phyloP scores from a whole-genome alignment of 2,329 filamentous ascomycete species.

The Decorospora gaudefroyi region DNA sequence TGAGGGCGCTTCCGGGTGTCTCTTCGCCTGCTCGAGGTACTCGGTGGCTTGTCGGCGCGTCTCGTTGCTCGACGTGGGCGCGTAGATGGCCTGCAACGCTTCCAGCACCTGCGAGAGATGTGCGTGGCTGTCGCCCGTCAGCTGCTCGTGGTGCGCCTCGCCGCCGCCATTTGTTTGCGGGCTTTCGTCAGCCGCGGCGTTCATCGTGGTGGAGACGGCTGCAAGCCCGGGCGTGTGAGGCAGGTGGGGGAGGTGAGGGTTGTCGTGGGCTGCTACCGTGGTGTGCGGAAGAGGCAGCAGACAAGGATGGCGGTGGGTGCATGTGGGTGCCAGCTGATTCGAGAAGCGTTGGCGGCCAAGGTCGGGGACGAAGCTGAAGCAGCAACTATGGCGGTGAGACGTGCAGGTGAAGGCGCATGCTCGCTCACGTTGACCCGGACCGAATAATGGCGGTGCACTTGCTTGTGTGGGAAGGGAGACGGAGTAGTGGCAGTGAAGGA shows the following conservation, averaged over 20 bases:
- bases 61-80: constrained; percentile 77
- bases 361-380: constrained; percentile 17
- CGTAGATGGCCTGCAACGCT: constrained; percentile 87
- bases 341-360: constrained; percentile 23
- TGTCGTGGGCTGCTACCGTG: not conserved
- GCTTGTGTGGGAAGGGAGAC: too few species aligned
- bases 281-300: constrained; percentile 14
- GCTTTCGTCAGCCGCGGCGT: constrained; percentile 33
- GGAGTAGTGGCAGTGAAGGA: too few species aligned
- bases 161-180: constrained; percentile 28
- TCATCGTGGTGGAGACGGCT: constrained; percentile 37
- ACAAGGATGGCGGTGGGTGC: constrained; percentile 16
- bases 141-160: constrained; percentile 19
- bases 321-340: too few species aligned
- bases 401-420: constrained; percentile 12
- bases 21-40: constrained; percentile 86
- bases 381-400: constrained; percentile 27
- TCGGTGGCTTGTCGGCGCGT: constrained; percentile 79
- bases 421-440: constrained; percentile 4
- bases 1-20: constrained; percentile 74
- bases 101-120: constrained; percentile 72
- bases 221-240: constrained; percentile 11
- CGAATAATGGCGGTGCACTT: constrained; percentile 2
- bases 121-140: constrained; percentile 30
- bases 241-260: not conserved